These are phyloP conservation scores for Amanita thiersii DNA, from an alignment of 768 basidiomycete species.

Conservation along the genomic window DNA sequence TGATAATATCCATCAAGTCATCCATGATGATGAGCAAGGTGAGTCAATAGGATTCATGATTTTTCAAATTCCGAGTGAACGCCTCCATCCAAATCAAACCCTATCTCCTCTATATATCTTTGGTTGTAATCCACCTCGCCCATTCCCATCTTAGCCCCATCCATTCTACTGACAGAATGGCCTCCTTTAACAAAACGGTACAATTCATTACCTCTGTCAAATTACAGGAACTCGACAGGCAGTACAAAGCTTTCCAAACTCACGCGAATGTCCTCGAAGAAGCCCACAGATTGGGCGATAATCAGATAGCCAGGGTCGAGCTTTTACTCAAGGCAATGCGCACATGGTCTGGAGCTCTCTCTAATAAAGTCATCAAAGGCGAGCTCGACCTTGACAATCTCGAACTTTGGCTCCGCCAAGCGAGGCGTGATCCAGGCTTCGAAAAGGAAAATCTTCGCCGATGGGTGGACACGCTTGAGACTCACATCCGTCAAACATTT, in stretches of 20 bases:
- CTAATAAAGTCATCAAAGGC: conserved; percentile 14
- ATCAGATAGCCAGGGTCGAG: conserved; percentile 23
- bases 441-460: conserved; percentile 23
- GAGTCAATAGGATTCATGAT: too few species aligned
- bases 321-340: conserved; percentile 24
- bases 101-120: too few species aligned
- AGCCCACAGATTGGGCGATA: conserved; percentile 15
- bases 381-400: conserved; percentile 22
- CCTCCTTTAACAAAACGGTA: conserved; percentile 29
- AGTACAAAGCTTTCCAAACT: conserved; percentile 22
- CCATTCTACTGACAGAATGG: too few species aligned
- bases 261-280: conserved; percentile 24
- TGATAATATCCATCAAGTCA: too few species aligned
- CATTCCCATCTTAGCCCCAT: too few species aligned
- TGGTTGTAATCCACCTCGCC: too few species aligned
- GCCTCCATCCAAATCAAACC: too few species aligned
- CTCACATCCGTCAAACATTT: conserved; percentile 27
- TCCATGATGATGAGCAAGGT: neutral
- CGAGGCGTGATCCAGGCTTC: conserved; percentile 32
- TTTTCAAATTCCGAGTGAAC: too few species aligned
- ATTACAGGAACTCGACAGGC: conserved; percentile 34
- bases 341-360: conserved; percentile 27
- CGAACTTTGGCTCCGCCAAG: conserved; percentile 30
- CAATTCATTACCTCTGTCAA: conserved; percentile 37
- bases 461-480: conserved; percentile 30